A percentile compares a stretch with the other conserved stretches of the same genome.
phyloP scores from a whole-genome alignment of 371 early-diverging fungal species.

The Thermomucor indicae-seudaticae region DNA sequence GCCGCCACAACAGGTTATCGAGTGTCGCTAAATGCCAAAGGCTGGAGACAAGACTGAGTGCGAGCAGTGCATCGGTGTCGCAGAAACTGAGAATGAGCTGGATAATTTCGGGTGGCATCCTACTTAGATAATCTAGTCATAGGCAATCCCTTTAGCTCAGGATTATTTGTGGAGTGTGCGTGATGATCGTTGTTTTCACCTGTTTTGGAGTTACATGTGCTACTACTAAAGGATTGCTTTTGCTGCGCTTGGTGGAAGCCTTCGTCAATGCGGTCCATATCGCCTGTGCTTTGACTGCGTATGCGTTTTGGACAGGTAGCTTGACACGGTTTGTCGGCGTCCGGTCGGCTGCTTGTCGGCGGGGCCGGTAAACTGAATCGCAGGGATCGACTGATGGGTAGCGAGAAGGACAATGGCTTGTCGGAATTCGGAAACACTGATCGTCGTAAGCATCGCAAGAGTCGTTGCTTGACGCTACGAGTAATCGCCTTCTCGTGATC shows the following conservation, averaged over 20 bases:
- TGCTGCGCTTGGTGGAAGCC: slow-evolving; percentile 19
- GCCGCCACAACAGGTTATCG: slow-evolving; percentile 16
- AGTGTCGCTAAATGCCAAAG: slow-evolving; percentile 9
- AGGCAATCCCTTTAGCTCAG: background rate
- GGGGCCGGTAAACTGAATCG: background rate
- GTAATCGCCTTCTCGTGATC: too few relatives aligned
- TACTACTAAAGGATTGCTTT: slow-evolving; percentile 5
- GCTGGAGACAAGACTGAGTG: slow-evolving; percentile 9
- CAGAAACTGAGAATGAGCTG: slow-evolving; percentile 10
- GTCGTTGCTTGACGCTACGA: background rate
- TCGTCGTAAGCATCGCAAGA: slow-evolving; percentile 3
- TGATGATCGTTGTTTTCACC: too few relatives aligned
- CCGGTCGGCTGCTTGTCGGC: slow-evolving; percentile 1
- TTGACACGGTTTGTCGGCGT: background rate
- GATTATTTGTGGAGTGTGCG: too few relatives aligned
- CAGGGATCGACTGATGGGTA: background rate
- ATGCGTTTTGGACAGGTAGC: background rate
- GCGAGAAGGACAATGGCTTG: background rate
- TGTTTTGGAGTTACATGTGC: background rate
- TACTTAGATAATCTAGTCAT: slow-evolving; percentile 3
- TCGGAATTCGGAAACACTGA: background rate
- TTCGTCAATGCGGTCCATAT: slow-evolving; percentile 12
- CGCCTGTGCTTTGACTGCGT: background rate
- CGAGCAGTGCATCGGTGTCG: slow-evolving; percentile 11
- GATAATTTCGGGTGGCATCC: slow-evolving; percentile 13